Percentiles rank a stretch among this genome's conserved stretches.
These are phyloP conservation scores for Lactarius trivialis DNA, from an alignment of 768 basidiomycete species.

Conservation along the genomic window DNA sequence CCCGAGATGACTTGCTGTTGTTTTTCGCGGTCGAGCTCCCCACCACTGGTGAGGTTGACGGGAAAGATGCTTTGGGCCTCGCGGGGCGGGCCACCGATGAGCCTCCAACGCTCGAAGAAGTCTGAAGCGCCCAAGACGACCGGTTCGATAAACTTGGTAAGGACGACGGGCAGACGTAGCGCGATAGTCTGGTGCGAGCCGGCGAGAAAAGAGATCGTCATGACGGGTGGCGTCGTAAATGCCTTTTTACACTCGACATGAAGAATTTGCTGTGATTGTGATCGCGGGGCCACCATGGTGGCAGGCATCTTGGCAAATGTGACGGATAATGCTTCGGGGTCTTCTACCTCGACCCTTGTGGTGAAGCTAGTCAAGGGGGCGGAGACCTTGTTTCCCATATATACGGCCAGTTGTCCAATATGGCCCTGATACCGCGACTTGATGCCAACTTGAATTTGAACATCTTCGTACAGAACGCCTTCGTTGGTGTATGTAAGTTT, in stretches of 20 bases:
- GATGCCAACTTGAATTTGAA: slow-evolving; percentile 90
- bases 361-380: slow-evolving; percentile 89
- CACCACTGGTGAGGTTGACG: slow-evolving; percentile 55
- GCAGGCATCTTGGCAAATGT: slow-evolving; percentile 90
- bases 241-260: slow-evolving; percentile 92
- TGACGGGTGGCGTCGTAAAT: slow-evolving; percentile 69
- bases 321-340: slow-evolving; percentile 70
- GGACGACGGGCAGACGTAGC: slow-evolving; percentile 75
- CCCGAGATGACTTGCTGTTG: slow-evolving; percentile 75
- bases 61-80: slow-evolving; percentile 89
- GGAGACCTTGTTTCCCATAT: slow-evolving; percentile 92
- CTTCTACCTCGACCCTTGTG: slow-evolving; percentile 64
- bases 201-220: slow-evolving; percentile 86
- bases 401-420: slow-evolving; percentile 88
- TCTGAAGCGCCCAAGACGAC: slow-evolving; percentile 77
- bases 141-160: slow-evolving; percentile 91
- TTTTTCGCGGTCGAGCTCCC: slow-evolving; percentile 68
- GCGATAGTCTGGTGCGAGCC: slow-evolving; percentile 86
- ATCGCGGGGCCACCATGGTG: slow-evolving; percentile 68
- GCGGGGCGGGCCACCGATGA: slow-evolving; percentile 92
- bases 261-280: slow-evolving; percentile 88
- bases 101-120: slow-evolving; percentile 98
- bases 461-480: slow-evolving; percentile 92
- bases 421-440: slow-evolving; percentile 96
- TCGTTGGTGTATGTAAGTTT: slow-evolving; percentile 74